Evolutionary conservation across 148 eudicot species (phyloP).

Genomic region (Chenopodium berlandieri): DNA sequence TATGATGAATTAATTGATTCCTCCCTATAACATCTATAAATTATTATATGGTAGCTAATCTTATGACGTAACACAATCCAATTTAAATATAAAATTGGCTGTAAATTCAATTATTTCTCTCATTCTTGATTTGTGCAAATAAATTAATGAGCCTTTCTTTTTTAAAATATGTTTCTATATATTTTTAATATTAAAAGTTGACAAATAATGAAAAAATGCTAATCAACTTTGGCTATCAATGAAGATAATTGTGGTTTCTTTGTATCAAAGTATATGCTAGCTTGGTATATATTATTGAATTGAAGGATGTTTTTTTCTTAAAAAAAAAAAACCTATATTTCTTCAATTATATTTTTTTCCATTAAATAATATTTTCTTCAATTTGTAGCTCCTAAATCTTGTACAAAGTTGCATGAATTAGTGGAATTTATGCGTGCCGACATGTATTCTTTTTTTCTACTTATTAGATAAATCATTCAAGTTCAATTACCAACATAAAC

Average conservation of each 20-base stretch:
- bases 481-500: neutral
- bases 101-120: too few species aligned
- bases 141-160: too few species aligned
- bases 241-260: neutral
- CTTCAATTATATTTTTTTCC: too few species aligned
- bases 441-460: neutral
- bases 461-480: neutral
- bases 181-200: neutral
- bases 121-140: neutral
- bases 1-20: neutral
- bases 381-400: neutral
- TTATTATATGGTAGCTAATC: neutral
- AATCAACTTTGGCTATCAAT: neutral
- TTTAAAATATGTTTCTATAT: too few species aligned
- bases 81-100: too few species aligned
- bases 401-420: too few species aligned
- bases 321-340: too few species aligned
- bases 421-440: neutral
- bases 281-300: too few species aligned
- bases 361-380: too few species aligned
- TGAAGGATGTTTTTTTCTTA: too few species aligned
- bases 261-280: neutral
- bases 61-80: neutral
- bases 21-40: too few species aligned
- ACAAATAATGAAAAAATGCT: neutral